Evolutionary conservation across 352 stramenopile genomes (phyloP), one percentile per base, ranked within the genome.

Genomic region (Phytopythium montanum): DNA sequence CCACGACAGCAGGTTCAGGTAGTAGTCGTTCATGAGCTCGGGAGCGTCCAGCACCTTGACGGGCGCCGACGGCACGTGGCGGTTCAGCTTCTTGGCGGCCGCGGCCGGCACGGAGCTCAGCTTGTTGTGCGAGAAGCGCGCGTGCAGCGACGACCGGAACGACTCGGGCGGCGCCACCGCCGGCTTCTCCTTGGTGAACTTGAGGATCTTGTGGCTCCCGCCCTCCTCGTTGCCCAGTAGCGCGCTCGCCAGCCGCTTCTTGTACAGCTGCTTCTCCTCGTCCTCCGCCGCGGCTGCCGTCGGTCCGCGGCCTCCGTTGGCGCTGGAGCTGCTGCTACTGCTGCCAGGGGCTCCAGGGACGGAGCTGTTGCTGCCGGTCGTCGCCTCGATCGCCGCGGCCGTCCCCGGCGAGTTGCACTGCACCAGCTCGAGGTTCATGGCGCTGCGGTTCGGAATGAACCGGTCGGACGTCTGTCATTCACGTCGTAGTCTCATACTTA

Each of bases 21-120:
- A 99, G 82, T 99, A 99, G 72, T 99, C 97, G 73, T 99, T 97
- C 64, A 98, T 88, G 28, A 99, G 75, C 68, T 99, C 97, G 0
- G 97, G 97, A 29, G 97, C 97, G 76, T 99, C 97, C 41, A 99
- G 74, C 51, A 99, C 60, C 48, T 98, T 96, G 60, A 92, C 93
- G 14, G 97, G 97, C 14, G 96, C 94, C 16, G 96, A 98, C 12
- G 98, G 96, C 58, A 99, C 98, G 53, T 98, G 93, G 28, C 98
- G 88, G 49, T 92, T 98, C 36, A 90, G 66, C 65, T 97, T 96
- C 75, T 82, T 89, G 36, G 73, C 90, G 64, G 70, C 85, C 61
- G 79, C 90, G 44, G 75, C 78, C 21, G 65, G 80, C 51, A 81
- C 74, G 3, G 69, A 63, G 41, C 81, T 87, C 61, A 92, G 87